phyloP scores from a whole-genome alignment of 2,329 filamentous ascomycete genomes.

The Thelonectria rubi region DNA sequence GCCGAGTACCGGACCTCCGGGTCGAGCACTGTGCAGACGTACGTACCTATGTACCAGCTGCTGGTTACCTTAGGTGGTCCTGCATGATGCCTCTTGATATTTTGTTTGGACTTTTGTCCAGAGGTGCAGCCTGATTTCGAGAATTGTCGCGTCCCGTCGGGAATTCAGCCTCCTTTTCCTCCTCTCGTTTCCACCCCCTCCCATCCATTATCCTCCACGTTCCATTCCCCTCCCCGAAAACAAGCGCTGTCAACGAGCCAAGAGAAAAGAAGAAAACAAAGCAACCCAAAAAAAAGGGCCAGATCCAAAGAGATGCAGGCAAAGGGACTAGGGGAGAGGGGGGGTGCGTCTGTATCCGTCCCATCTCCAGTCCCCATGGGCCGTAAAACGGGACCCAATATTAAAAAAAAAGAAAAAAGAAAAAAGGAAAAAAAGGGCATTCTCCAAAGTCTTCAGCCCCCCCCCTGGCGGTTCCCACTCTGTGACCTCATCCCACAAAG shows the following conservation, averaged over 20 bases:
- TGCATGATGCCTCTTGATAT: too few relatives aligned
- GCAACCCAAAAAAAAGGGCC: constrained; percentile 2
- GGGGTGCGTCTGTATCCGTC: too few relatives aligned
- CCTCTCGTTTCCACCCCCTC: too few relatives aligned
- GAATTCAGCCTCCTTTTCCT: neutral
- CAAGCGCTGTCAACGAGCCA: neutral
- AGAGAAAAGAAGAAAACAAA: constrained; percentile 1
- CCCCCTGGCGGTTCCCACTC: too few relatives aligned
- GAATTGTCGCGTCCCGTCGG: neutral
- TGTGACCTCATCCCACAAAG: constrained; percentile 21
- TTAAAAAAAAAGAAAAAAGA: too few relatives aligned
- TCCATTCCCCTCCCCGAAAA: neutral
- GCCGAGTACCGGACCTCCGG: neutral
- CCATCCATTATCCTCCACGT: too few relatives aligned
- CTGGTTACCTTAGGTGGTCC: too few relatives aligned
- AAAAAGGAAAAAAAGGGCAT: too few relatives aligned
- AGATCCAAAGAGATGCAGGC: constrained; percentile 10
- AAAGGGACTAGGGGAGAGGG: neutral
- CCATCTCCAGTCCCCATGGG: too few relatives aligned
- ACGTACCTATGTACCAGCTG: too few relatives aligned
- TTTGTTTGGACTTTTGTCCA: too few relatives aligned
- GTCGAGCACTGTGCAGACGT: neutral
- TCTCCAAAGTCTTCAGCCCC: neutral
- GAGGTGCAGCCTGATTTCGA: neutral
- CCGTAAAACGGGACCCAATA: neutral